Evolutionary conservation across 2,329 filamentous ascomycete genomes (phyloP).

Genomic region (Remersonia thermophila): DNA sequence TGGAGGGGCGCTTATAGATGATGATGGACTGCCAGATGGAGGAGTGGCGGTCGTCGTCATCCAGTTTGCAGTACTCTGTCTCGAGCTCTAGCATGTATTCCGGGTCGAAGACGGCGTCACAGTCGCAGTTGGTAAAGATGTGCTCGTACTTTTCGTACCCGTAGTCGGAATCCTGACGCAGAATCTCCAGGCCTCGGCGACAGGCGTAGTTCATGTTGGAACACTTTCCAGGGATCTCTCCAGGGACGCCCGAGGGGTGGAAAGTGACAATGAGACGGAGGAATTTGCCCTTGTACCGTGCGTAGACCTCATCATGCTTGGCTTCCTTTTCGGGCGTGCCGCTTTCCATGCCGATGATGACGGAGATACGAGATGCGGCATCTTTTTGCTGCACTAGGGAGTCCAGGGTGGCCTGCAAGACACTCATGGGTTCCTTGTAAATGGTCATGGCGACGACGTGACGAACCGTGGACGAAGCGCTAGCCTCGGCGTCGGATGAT

Average conservation of each 20-base stretch:
- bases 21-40: slow-evolving; percentile 11
- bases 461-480: slow-evolving; percentile 2
- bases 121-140: slow-evolving; percentile 11
- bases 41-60: slow-evolving; percentile 5
- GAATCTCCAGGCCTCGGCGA: slow-evolving; percentile 6
- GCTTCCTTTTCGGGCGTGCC: slow-evolving; percentile 9
- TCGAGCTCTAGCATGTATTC: slow-evolving; percentile 8
- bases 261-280: slow-evolving; percentile 10
- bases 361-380: slow-evolving; percentile 6
- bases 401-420: slow-evolving; percentile 7
- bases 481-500: slow-evolving; percentile 1
- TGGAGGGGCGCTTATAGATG: slow-evolving; percentile 8
- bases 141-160: slow-evolving; percentile 9
- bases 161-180: slow-evolving; percentile 7
- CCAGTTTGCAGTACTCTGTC: slow-evolving; percentile 6
- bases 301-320: slow-evolving; percentile 7
- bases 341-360: slow-evolving; percentile 10
- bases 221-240: slow-evolving; percentile 9
- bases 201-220: slow-evolving; percentile 11
- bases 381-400: slow-evolving; percentile 9
- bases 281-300: slow-evolving; percentile 7
- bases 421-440: slow-evolving; percentile 10
- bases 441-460: slow-evolving; percentile 11
- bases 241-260: slow-evolving; percentile 7
- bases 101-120: slow-evolving; percentile 8